Evolutionary conservation across 2,329 filamentous ascomycete species (phyloP).

Genomic region (Amylocarpus encephaloides): DNA sequence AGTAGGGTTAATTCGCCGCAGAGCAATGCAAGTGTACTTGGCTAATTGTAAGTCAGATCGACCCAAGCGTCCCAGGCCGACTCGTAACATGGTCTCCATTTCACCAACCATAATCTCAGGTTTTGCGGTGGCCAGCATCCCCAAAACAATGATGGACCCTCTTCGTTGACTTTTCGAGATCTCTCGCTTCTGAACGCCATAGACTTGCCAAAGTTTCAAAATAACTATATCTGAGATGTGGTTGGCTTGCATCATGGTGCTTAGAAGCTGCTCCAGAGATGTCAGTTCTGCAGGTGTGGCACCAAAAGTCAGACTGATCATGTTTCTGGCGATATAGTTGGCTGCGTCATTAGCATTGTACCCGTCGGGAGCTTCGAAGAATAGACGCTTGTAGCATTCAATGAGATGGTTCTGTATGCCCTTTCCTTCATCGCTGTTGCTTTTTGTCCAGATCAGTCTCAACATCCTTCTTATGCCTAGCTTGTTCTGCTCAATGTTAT

Average conservation of each 20-base stretch:
- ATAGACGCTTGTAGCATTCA: constrained; percentile 91
- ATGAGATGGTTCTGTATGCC: constrained; percentile 95
- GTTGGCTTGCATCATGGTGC: constrained; percentile 95
- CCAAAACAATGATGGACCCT: constrained; percentile 90
- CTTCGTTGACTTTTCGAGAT: constrained; percentile 87
- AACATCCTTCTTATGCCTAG: constrained; percentile 92
- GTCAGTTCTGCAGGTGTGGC: constrained; percentile 92
- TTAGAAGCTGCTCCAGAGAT: constrained; percentile 87
- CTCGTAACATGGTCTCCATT: constrained; percentile 88
- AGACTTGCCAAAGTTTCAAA: constrained; percentile 94
- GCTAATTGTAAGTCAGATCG: constrained; percentile 79
- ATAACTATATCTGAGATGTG: constrained; percentile 81
- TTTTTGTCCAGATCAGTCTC: constrained; percentile 97
- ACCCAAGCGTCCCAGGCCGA: constrained; percentile 77
- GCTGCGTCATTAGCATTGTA: constrained; percentile 86
- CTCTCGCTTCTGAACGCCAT: constrained; percentile 86
- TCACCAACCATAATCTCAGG: constrained; percentile 91
- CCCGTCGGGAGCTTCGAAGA: constrained; percentile 88
- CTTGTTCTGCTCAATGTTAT: constrained; percentile 91
- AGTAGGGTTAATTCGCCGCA: constrained; percentile 81
- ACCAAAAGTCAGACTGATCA: constrained; percentile 97
- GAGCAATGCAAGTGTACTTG: constrained; percentile 90
- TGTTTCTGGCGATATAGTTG: constrained; percentile 93
- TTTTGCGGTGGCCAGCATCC: constrained; percentile 90
- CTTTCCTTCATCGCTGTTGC: constrained; percentile 98